Evolutionary conservation across 495 filamentous ascomycete species (phyloP), one percentile per base, ranked within the genome.

Genomic region (Pyrenula massariospora): DNA sequence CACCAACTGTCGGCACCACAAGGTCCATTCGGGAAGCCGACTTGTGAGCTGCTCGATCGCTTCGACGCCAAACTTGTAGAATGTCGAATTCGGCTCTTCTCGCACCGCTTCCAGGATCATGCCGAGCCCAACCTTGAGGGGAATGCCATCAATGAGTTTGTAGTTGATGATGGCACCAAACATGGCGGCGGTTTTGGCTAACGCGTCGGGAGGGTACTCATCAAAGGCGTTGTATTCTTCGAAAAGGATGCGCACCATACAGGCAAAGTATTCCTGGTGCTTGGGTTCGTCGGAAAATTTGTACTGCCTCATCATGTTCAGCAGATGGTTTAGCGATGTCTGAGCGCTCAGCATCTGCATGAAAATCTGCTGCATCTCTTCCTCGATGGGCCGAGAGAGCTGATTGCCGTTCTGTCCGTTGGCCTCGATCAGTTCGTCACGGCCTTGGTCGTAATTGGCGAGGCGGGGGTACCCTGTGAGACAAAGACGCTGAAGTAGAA

Each of bases 21-120:
- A 86, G 5, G 87, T 86, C 93, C 94, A 97, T 62, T 97, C 93
- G 2, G 78, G 77, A n/a, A 99, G 78, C 49, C 91, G 83, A 25
- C 78, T 74, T 50, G 86, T 82, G 54, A 96, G 79, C 65, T 96
- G 89, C 56, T 95, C 83, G 25, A 99, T 83, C 8, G 93, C 94
- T 65, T 97, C 92, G n/a, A 97, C 78, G 1, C 93, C 93, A 66
- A 99, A 99, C 61, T 96, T 96, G 73, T 91, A 97, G 93, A 99
- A 97, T 20, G n/a, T 20, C 8, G 19, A 21, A 15, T 91, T 85
- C 10, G 87, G 79, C 3, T 77, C 74, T 58, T 95, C 89, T 50
- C 87, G 75, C 12, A 97, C 91, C 12, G 94, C 88, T 68, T 99
- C 92, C 25, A 96, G 76, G 58, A 99, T 91, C 93, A 99, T 97